A percentile compares a stretch with the other conserved stretches of the same genome.
Conservation (phyloP, 306 rosid genomes). For the Herpetospermum pedunculosum region DNA sequence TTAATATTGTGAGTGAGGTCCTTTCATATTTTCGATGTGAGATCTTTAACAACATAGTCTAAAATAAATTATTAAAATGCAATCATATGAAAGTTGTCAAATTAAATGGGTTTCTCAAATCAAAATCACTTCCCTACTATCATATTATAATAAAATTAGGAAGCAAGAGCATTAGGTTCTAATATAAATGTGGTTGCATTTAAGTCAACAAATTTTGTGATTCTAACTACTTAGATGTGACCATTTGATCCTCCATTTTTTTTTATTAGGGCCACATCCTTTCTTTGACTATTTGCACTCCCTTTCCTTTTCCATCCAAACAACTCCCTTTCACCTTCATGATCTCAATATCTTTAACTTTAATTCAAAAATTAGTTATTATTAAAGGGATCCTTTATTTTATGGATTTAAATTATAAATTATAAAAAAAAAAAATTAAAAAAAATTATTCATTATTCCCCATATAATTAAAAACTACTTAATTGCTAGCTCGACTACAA, state of each 20-base stretch:
- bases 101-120: not conserved
- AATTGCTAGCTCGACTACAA: no score
- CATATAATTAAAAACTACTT: no score
- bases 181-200: conserved; percentile 1
- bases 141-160: not conserved
- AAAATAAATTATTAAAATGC: not conserved
- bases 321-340: not conserved
- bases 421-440: no score
- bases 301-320: not conserved
- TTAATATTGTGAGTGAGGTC: no score
- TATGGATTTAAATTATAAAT: not conserved
- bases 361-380: no score
- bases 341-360: not conserved
- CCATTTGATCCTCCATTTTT: not conserved
- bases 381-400: not conserved
- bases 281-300: conserved; percentile 2
- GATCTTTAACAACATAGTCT: no score
- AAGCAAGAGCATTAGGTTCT: not conserved
- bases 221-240: conserved; percentile 1
- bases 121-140: not conserved
- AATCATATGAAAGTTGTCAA: not conserved
- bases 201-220: not conserved
- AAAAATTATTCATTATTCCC: not conserved
- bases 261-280: not conserved
- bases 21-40: no score